Evolutionary conservation across 2,329 filamentous ascomycete species (phyloP).

Genomic region (Fusarium austroafricanum): DNA sequence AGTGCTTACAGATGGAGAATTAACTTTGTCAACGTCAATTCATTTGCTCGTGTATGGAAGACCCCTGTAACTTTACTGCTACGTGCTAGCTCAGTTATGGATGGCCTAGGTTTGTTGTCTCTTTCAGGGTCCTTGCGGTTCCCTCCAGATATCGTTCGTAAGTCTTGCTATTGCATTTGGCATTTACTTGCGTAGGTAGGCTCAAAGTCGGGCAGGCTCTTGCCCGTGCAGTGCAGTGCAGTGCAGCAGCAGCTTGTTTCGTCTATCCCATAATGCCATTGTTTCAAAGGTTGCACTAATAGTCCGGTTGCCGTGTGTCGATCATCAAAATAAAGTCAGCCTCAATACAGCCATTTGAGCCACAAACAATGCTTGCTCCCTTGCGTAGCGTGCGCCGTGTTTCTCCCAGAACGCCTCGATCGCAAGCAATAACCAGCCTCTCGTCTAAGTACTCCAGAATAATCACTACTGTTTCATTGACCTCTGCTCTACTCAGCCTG

Average conservation of each 20-base stretch:
- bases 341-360: slow-evolving; percentile 17
- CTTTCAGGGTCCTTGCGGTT: slow-evolving; percentile 30
- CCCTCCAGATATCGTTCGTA: slow-evolving; percentile 26
- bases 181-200: not conserved
- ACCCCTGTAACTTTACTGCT: not conserved
- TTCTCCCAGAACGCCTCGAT: slow-evolving; percentile 16
- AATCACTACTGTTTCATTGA: slow-evolving; percentile 14
- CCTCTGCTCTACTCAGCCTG: not conserved
- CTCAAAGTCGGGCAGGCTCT: not conserved
- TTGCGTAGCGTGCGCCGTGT: slow-evolving; percentile 7
- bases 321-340: slow-evolving; percentile 25
- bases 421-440: slow-evolving; percentile 13
- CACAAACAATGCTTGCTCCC: slow-evolving; percentile 19
- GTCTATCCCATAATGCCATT: slow-evolving; percentile 11
- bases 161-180: not conserved
- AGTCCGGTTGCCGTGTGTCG: slow-evolving; percentile 7
- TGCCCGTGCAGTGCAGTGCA: not conserved
- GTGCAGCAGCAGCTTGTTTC: slow-evolving; percentile 9
- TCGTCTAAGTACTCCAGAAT: not conserved
- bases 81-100: not conserved
- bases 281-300: slow-evolving; percentile 9
- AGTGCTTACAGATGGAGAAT: not conserved
- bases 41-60: not conserved
- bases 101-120: slow-evolving; percentile 1
- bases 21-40: slow-evolving; percentile 3